phyloP scores from a whole-genome alignment of 2,329 filamentous ascomycete genomes.

The Epichloe coenophiala region DNA sequence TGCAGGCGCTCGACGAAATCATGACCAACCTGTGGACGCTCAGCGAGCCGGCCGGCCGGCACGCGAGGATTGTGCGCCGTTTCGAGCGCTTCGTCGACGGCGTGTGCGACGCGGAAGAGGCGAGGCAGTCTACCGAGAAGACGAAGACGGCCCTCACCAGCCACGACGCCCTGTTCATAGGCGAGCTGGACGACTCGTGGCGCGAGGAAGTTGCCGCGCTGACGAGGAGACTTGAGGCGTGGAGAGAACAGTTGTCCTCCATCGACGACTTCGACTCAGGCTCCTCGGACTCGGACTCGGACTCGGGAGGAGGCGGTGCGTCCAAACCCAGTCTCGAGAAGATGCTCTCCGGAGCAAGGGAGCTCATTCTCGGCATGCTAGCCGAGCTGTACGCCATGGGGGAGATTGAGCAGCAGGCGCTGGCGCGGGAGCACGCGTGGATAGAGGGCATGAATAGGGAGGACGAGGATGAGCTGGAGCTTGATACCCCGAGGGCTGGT shows the following conservation, averaged over 20 bases:
- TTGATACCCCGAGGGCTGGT: slow-evolving; percentile 24
- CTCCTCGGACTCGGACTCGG: not conserved
- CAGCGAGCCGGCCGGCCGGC: slow-evolving; percentile 41
- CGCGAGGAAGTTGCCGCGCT: slow-evolving; percentile 42
- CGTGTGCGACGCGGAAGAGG: slow-evolving; percentile 32
- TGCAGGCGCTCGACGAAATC: slow-evolving; percentile 44
- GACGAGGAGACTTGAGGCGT: slow-evolving; percentile 39
- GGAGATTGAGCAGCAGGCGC: slow-evolving; percentile 43
- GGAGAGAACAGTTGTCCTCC: slow-evolving; percentile 33
- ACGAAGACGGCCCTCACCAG: slow-evolving; percentile 14
- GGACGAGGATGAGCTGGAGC: slow-evolving; percentile 23
- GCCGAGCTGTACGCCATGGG: slow-evolving; percentile 49
- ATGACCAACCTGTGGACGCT: slow-evolving; percentile 44
- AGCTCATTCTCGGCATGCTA: slow-evolving; percentile 44
- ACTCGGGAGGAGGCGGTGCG: slow-evolving; percentile 6
- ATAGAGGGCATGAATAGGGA: slow-evolving; percentile 39
- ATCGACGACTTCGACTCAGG: slow-evolving; percentile 21
- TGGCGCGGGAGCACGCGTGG: slow-evolving; percentile 44
- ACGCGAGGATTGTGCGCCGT: slow-evolving; percentile 36
- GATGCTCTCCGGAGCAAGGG: slow-evolving; percentile 33
- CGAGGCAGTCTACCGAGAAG: slow-evolving; percentile 24
- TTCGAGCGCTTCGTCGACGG: slow-evolving; percentile 47
- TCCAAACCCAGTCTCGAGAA: slow-evolving; percentile 25
- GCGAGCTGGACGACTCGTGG: slow-evolving; percentile 43
- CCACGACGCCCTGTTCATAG: slow-evolving; percentile 31